Base-by-base conservation (phyloP, 495 filamentous ascomycete species). In the Diplogelasinospora grovesii region DNA sequence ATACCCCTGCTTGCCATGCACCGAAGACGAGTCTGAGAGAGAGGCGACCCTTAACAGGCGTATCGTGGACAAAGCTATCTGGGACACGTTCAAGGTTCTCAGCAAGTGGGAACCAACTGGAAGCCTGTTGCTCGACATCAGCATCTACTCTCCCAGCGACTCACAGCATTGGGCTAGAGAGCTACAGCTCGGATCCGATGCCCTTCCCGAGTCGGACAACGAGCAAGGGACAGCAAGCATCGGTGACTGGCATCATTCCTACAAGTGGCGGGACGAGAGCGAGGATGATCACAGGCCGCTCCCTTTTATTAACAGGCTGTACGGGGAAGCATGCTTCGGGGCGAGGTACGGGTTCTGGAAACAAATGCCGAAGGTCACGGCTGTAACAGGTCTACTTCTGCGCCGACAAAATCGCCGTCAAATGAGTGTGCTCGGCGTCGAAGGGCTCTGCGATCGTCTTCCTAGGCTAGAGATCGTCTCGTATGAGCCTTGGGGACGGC, bases 101-200 rank as follows among this genome's bases (percentile, higher is more conserved):
- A 58, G 60, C 47, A 53, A 37, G 36, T 66, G 57, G 61, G 57
- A 63, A 35, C 55, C 52, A 32, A 46, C 46, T 24, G 37, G 50
- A 48, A 45, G 52, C 41, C 58, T 66, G 45, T 41, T 54, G 36
- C 57, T 66, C 41, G 64, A 66, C 48, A 63, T 65, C 34, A 60
- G 64, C 49, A 51, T 61, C 42, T 54, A 63, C 41, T 60, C 61
- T 41, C 61, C 52, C 32, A 65, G 57, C 41, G 61, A 60, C 41
- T 59, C 52, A 36, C 45, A 57, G 45, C 56, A 64, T 56, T 58
- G 48, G 53, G 63, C 59, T 46, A 53, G 49, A 49, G 48, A 56
- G 44, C 41, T 58, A 40, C 55, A 47, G 43, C 59, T 57, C 39
- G 18, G 46, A 34, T 44, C 60, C 19, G 57, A 63, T 54, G 39